phyloP scores from a whole-genome alignment of 306 rosid species.

The Mimosa bimucronata region DNA sequence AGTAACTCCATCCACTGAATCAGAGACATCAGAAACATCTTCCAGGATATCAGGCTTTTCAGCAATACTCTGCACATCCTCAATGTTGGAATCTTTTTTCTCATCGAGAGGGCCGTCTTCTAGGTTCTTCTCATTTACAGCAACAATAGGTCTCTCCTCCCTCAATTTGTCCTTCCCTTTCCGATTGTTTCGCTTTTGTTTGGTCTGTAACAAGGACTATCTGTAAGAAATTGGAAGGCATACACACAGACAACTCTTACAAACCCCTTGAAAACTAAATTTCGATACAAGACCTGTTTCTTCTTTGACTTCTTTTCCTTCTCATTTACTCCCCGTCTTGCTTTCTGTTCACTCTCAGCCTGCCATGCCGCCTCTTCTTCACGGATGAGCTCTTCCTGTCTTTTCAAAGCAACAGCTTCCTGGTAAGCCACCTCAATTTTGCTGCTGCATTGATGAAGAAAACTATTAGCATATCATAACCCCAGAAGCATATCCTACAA shows the following conservation, averaged over 20 bases:
- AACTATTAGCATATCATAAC: slow-evolving; percentile 32
- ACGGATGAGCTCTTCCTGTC: slow-evolving; percentile 99
- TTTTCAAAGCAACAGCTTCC: slow-evolving; percentile 97
- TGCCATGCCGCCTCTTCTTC: slow-evolving; percentile 99
- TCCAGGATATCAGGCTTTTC: slow-evolving; percentile 73
- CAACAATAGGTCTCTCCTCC: slow-evolving; percentile 63
- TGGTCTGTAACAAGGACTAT: slow-evolving; percentile 57
- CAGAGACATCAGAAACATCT: slow-evolving; percentile 82
- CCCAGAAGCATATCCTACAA: slow-evolving; percentile 15
- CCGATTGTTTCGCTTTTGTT: slow-evolving; percentile 84
- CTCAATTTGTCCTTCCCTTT: slow-evolving; percentile 87
- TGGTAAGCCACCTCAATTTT: slow-evolving; percentile 97
- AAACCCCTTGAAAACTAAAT: slow-evolving; percentile 20
- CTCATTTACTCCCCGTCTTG: slow-evolving; percentile 76
- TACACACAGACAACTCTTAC: slow-evolving; percentile 17
- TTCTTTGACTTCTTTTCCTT: slow-evolving; percentile 93
- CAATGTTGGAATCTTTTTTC: slow-evolving; percentile 57
- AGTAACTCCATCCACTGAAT: slow-evolving; percentile 75
- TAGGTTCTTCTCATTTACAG: slow-evolving; percentile 50
- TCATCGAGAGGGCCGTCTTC: slow-evolving; percentile 58
- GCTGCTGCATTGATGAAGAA: slow-evolving; percentile 66
- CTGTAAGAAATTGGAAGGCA: slow-evolving; percentile 33
- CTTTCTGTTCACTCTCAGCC: slow-evolving; percentile 89
- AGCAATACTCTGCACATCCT: slow-evolving; percentile 55
- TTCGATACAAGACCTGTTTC: slow-evolving; percentile 66